Percentiles rank a stretch among this genome's conserved stretches.
These are phyloP conservation scores for Warburgia ugandensis DNA, from an alignment of 164 flowering plant genomes.

Conservation along the genomic window DNA sequence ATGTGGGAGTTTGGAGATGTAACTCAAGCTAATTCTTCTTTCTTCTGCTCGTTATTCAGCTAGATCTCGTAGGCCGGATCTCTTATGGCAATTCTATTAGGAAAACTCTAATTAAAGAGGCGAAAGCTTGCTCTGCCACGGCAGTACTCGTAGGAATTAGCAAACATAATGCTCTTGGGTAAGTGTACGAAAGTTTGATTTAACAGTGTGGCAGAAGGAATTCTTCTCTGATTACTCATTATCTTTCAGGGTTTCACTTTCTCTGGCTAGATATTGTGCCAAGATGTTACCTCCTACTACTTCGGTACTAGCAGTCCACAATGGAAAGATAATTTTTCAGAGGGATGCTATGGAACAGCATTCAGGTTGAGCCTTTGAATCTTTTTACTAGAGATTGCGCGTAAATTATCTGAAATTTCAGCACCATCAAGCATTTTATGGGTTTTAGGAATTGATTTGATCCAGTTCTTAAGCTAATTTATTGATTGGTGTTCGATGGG, in stretches of 20 bases:
- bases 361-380: slow-evolving; percentile 13
- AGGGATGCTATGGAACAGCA: slow-evolving; percentile 9
- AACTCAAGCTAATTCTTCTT: too few species aligned
- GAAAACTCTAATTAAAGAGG: slow-evolving; percentile 33
- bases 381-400: background rate
- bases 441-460: background rate
- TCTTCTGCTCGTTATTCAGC: slow-evolving; percentile 33
- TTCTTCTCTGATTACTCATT: slow-evolving; percentile 17
- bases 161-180: slow-evolving; percentile 45
- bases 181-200: slow-evolving; percentile 8
- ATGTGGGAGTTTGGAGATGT: too few species aligned
- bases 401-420: background rate
- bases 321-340: slow-evolving; percentile 48
- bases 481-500: background rate
- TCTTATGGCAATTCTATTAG: slow-evolving; percentile 19
- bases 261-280: slow-evolving; percentile 62
- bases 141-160: slow-evolving; percentile 57
- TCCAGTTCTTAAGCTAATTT: background rate
- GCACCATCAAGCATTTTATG: background rate
- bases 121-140: slow-evolving; percentile 38
- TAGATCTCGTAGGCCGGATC: slow-evolving; percentile 48
- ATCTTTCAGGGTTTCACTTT: slow-evolving; percentile 46
- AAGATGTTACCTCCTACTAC: slow-evolving; percentile 47
- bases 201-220: background rate
- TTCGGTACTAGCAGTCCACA: slow-evolving; percentile 51